Evolutionary conservation across 2,329 filamentous ascomycete genomes (phyloP), one percentile per base, ranked within the genome.

Genomic region (Canariomyces notabilis): DNA sequence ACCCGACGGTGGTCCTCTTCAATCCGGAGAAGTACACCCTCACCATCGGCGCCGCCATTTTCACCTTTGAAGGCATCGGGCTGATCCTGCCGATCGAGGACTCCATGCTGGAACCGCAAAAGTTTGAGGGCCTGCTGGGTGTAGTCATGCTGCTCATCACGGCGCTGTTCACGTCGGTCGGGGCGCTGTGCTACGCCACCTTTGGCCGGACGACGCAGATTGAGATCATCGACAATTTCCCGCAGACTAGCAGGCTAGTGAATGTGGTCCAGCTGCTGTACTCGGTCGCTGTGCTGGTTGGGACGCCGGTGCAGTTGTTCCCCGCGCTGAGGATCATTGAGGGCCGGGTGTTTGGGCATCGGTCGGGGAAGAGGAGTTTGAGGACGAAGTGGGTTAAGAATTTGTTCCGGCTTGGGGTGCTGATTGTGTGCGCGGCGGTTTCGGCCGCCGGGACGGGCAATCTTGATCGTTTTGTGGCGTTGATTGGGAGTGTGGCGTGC

Each of bases 361-460:
- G 75, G 46, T 85, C 82, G 0, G 85, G 85, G 26, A 87, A 85
- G 67, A 78, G 76, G 57, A 77, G 76, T 50, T 62, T 69, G 26
- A 66, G 72, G 31, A 84, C 82, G 52, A 89, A 88, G 62, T 89
- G 85, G 85, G 81, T 82, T 67, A 89, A 89, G 74, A 89, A 89
- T 56, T 73, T 65, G 1, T 78, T 88, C 56, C 72, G 84, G 18
- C 73, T 78, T 0, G 57, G 61, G 0, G 59, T 85, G 18, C 77
- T 85, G 23, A 61, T 74, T 1, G 31, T 81, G 7, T 85, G 82
- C 52, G 79, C 79, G 7, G 68, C 70, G 16, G 70, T 88, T 35
- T 74, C 82, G 14, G 77, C 84, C 11, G 56, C 79, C 1, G 84
- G 84, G 14, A 81, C 83, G 0, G 80, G 75, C 34, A 82, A 87